Percentiles rank a stretch among this genome's conserved stretches.
Evolutionary conservation across 768 basidiomycete genomes (phyloP).

Genomic region (Lactarius vividus): DNA sequence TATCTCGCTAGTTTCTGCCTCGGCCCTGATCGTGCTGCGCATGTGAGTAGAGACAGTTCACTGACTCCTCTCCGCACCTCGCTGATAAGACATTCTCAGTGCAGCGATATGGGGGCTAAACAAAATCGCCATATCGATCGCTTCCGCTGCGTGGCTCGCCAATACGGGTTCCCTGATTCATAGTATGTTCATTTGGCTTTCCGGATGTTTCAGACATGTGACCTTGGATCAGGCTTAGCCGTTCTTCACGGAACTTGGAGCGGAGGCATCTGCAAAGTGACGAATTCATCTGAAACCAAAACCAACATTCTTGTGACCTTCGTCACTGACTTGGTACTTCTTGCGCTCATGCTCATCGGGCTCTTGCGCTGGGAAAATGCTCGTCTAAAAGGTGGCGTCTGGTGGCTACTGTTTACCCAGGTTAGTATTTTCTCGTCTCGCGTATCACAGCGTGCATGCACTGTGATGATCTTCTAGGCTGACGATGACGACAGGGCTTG

Average conservation of each 20-base stretch:
- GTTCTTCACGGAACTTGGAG: background rate
- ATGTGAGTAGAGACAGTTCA: conserved; percentile 2
- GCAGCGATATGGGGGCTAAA: conserved; percentile 8
- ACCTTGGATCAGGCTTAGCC: background rate
- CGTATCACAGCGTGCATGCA: background rate
- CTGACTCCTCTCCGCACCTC: too few relatives aligned
- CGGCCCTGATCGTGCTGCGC: conserved; percentile 18
- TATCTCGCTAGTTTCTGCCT: conserved; percentile 8
- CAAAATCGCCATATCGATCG: background rate
- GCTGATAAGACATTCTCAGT: background rate
- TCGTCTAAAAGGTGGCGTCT: background rate
- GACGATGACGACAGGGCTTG: background rate
- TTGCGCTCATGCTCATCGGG: conserved; percentile 8
- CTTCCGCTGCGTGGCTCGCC: background rate
- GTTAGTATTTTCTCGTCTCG: background rate
- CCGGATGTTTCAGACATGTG: background rate
- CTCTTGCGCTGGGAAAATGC: conserved; percentile 11
- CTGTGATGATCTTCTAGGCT: background rate
- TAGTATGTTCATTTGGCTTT: background rate
- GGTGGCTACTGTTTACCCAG: conserved; percentile 10
- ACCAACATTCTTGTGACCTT: background rate
- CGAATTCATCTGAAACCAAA: background rate
- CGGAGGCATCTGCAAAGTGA: background rate
- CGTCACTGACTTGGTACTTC: conserved; percentile 1
- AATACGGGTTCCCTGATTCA: background rate